Percentiles rank a stretch among this genome's conserved stretches.
Evolutionary conservation across 1,139 yeast genomes (phyloP).

Genomic region (Schwanniomyces etchellsii): DNA sequence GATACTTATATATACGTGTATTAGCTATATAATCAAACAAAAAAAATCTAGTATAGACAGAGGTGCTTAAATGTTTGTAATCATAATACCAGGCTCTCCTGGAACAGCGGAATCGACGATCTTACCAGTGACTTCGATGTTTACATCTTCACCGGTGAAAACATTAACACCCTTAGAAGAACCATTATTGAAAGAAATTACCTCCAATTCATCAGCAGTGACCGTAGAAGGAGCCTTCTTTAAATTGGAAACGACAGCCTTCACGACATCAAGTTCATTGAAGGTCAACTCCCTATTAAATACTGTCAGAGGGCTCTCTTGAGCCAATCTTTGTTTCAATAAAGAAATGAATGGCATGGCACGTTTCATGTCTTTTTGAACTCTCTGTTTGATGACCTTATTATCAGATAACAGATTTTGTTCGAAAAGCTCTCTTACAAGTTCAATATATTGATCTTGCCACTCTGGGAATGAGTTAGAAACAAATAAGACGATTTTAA

Average conservation of each 20-base stretch:
- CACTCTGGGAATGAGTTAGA: conserved; percentile 90
- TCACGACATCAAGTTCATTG: conserved; percentile 67
- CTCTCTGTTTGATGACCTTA: conserved; percentile 52
- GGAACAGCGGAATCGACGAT: conserved; percentile 82
- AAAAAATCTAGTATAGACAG: too few relatives aligned
- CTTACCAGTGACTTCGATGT: conserved; percentile 57
- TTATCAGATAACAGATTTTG: conserved; percentile 55
- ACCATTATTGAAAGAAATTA: conserved; percentile 57
- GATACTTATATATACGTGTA: too few relatives aligned
- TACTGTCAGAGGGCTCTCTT: conserved; percentile 67
- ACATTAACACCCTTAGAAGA: conserved; percentile 57
- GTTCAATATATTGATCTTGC: conserved; percentile 85
- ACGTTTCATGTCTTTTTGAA: conserved; percentile 81
- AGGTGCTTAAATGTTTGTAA: conserved; percentile 54
- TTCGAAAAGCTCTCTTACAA: conserved; percentile 77
- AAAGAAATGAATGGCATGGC: conserved; percentile 96
- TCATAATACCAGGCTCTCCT: conserved; percentile 84
- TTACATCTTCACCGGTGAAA: conserved; percentile 65
- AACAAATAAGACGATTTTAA: conserved; percentile 64
- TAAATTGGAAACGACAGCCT: conserved; percentile 49
- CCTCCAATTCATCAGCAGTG: conserved; percentile 49
- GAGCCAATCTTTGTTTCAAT: conserved; percentile 70
- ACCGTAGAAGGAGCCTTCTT: conserved; percentile 64
- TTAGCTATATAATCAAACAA: too few relatives aligned
- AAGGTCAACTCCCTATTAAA: conserved; percentile 84